A percentile compares a stretch with the other conserved stretches of the same genome.
Conservation (phyloP, 306 rosid species). For the Benincasa hispida region DNA sequence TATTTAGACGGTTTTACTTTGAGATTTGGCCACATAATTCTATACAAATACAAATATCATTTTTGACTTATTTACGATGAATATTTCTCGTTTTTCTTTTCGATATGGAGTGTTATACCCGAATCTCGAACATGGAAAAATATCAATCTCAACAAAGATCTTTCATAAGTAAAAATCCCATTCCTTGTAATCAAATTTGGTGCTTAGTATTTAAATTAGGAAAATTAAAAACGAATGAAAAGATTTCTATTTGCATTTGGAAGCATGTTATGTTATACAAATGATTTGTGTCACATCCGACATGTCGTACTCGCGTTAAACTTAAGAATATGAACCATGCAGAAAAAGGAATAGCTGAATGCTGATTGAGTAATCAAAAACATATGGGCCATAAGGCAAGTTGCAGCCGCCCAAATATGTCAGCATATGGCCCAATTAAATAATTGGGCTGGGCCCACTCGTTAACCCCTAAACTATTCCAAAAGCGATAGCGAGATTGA, state of each 20-base stretch:
- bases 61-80: no score
- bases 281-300: constrained; percentile 5
- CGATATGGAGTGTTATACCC: no score
- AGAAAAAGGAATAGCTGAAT: neutral
- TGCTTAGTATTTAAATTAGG: neutral
- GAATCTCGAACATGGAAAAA: no score
- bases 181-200: neutral
- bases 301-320: neutral
- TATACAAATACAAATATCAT: no score
- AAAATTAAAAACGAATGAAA: neutral
- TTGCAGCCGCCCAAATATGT: constrained; percentile 2
- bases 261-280: neutral
- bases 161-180: neutral
- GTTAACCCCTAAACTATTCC: neutral
- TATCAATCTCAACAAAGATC: no score
- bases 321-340: neutral
- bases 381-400: neutral
- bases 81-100: no score
- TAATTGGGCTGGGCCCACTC: constrained; percentile 6
- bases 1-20: no score
- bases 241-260: neutral
- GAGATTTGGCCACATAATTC: no score
- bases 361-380: neutral
- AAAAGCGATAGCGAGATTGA: no score
- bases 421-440: neutral